Evolutionary conservation across 192 early-diverging fungal genomes (phyloP).

Genomic region (Umbelopsis isabellina): DNA sequence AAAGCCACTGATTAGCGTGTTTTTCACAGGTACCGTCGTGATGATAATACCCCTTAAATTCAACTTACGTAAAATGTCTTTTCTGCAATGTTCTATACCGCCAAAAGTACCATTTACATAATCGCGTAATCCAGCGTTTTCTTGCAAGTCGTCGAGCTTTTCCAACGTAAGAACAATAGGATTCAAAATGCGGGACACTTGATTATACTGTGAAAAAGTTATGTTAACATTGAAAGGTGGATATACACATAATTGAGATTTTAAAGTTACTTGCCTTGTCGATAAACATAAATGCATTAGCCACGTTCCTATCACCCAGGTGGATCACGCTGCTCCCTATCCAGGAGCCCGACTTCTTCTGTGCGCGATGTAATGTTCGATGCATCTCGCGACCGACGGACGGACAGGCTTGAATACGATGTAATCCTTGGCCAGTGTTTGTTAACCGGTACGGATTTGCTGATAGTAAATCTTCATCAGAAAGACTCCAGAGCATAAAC

Average conservation of each 20-base stretch:
- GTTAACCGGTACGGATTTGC: conserved; percentile 83
- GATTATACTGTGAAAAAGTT: conserved; percentile 74
- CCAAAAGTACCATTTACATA: conserved; percentile 79
- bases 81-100: conserved; percentile 63
- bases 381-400: conserved; percentile 84
- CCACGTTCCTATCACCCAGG: conserved; percentile 97
- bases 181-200: conserved; percentile 93
- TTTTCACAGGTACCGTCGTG: not conserved
- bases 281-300: conserved; percentile 98
- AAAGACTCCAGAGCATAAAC: conserved; percentile 93
- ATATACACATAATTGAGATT: conserved; percentile 10
- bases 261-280: conserved; percentile 69
- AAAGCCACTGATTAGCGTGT: not conserved
- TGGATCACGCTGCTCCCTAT: conserved; percentile 96
- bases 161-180: conserved; percentile 83
- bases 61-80: conserved; percentile 67
- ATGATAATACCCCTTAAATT: not conserved
- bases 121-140: conserved; percentile 56
- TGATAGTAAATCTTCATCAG: conserved; percentile 86
- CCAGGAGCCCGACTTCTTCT: conserved; percentile 85
- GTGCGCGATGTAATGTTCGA: conserved; percentile 85
- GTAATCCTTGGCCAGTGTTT: conserved; percentile 97
- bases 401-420: conserved; percentile 92
- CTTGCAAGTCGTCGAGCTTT: conserved; percentile 65
- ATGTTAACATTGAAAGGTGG: not conserved